Evolutionary conservation across 129 eudicot species (phyloP), one percentile per base, ranked within the genome.

Genomic region (Chrysanthemum makinoi): DNA sequence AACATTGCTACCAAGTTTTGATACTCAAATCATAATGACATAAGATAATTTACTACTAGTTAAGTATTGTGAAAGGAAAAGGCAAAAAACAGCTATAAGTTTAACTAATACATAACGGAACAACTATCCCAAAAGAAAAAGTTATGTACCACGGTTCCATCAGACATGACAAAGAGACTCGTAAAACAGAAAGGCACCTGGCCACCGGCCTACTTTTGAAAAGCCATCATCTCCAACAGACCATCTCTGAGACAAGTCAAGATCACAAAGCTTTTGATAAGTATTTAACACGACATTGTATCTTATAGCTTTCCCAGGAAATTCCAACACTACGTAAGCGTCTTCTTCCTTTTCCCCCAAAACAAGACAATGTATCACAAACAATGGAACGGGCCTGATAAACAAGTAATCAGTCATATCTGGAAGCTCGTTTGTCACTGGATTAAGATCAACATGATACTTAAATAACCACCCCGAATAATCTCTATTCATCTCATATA

Each of bases 271-370:
- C 81, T 63, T 61, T 28, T 78, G 58, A 72, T 56, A 80, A 24
- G 71, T 84, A 69, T 55, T 75, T 62, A 51, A 35, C 53, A 44
- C 69, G 30, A 78, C 76, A 64, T 84, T 81, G 61, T 70, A 78
- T 24, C 81, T 18, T 44, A 85, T 13, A 60, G 73, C 86, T 44
- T 75, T 81, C 60, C 77, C 83, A 44, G 82, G 84, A 18, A 75
- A 43, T 69, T 75, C 83, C 70, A 81, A 18, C 49, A 85, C 81
- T 46, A 85, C 22, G 61, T 74, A 81, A 9, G 89, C 43, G 24
- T 81, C 82, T 14, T 72, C 80, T 43, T 81, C 82, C 44, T 43
- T 56, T 53, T 78, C 77, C 59, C 79, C 83, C 53, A 39, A 55
- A 56, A 78, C 53, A 14, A 84, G 22, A 77, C 66, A 50, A 49